Evolutionary conservation across 345 rosid genomes (phyloP).

Genomic region (Brassica juncea): DNA sequence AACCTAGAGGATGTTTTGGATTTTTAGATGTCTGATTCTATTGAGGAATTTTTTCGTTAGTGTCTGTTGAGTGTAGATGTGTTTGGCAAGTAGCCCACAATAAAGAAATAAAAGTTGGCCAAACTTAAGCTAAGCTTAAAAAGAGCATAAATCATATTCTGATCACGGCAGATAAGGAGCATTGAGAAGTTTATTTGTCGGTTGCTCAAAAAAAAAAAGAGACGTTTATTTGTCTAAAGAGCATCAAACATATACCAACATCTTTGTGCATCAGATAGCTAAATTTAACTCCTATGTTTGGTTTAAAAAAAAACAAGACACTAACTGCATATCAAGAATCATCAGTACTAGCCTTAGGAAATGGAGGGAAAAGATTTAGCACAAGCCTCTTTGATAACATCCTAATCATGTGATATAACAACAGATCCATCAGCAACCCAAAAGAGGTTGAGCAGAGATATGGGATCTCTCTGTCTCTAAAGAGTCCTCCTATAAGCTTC

Average conservation of each 20-base stretch:
- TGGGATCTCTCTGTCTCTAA: constrained; percentile 67
- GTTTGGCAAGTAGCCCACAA: constrained; percentile 18
- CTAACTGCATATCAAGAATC: neutral
- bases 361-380: too few species aligned
- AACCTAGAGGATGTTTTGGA: neutral
- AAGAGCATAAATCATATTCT: neutral
- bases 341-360: neutral
- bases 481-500: constrained; percentile 85
- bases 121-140: neutral
- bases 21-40: constrained; percentile 9
- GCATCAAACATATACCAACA: neutral
- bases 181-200: neutral
- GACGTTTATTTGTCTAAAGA: neutral
- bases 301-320: neutral
- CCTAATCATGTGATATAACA: constrained; percentile 75
- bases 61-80: constrained; percentile 34
- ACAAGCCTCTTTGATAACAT: constrained; percentile 80
- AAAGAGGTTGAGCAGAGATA: constrained; percentile 41
- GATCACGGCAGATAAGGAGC: neutral
- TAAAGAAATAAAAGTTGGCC: constrained; percentile 21
- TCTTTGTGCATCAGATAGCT: neutral
- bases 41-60: neutral
- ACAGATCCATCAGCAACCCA: constrained; percentile 96
- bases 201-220: too few species aligned
- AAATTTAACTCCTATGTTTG: neutral